Percentiles rank a stretch among this genome's conserved stretches.
phyloP scores from a whole-genome alignment of 371 early-diverging fungal species.

The Actinomucor elegans region DNA sequence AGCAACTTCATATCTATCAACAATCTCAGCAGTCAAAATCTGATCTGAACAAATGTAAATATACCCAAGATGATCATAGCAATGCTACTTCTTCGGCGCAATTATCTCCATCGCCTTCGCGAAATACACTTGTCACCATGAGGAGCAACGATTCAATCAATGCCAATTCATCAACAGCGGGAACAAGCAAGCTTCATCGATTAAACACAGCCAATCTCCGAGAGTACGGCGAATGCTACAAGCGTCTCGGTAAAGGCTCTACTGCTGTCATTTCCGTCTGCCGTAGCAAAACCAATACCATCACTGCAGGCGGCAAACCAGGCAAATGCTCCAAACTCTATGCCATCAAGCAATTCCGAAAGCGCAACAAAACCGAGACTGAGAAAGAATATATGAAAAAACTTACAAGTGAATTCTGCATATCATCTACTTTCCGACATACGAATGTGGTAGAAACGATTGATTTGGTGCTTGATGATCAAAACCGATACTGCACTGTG shows the following conservation, averaged over 20 bases:
- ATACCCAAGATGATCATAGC: not conserved
- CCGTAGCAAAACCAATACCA: constrained; percentile 28
- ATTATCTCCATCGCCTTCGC: constrained; percentile 4
- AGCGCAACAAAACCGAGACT: constrained; percentile 78
- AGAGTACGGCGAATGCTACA: constrained; percentile 75
- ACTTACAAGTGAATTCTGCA: constrained; percentile 89
- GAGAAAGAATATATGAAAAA: constrained; percentile 91
- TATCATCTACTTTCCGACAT: constrained; percentile 83
- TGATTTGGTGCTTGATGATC: constrained; percentile 86
- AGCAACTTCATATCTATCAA: constrained; percentile 16
- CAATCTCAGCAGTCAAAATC: not conserved
- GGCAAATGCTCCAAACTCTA: constrained; percentile 57
- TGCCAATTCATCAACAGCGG: not conserved
- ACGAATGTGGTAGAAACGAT: constrained; percentile 89
- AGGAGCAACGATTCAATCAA: constrained; percentile 1
- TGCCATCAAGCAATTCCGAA: constrained; percentile 93
- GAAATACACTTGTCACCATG: not conserved
- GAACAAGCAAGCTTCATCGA: constrained; percentile 11
- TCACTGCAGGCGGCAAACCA: not conserved
- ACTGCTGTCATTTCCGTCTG: constrained; percentile 85
- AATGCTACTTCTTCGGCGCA: not conserved
- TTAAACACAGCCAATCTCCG: constrained; percentile 30
- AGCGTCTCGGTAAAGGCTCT: constrained; percentile 83
- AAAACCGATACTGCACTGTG: constrained; percentile 87
- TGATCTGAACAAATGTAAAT: not conserved